Conservation (phyloP, 768 basidiomycete species). For the Podaxis sp. region DNA sequence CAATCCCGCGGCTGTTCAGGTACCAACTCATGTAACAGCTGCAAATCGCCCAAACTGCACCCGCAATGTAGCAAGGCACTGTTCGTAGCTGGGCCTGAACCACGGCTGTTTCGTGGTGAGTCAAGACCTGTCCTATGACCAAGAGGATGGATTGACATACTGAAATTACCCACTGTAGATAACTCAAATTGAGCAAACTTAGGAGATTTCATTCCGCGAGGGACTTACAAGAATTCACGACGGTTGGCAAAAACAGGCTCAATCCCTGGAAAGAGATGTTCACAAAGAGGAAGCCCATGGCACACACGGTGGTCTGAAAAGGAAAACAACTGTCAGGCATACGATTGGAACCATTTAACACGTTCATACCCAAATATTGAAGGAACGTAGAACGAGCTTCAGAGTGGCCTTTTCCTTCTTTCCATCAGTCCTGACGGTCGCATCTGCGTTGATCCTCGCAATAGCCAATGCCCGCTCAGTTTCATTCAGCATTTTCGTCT, state of each 20-base stretch:
- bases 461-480: conserved; percentile 28
- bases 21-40: conserved; percentile 36
- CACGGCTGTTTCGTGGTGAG: conserved; percentile 29
- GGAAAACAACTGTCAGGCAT: not conserved
- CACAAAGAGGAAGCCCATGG: conserved; percentile 31
- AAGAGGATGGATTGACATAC: conserved; percentile 23
- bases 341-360: not conserved
- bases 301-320: conserved; percentile 30
- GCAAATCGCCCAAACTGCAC: conserved; percentile 38
- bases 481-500: conserved; percentile 27
- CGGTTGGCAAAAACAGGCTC: conserved; percentile 47
- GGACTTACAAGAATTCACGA: conserved; percentile 41
- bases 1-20: conserved; percentile 33
- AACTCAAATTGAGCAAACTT: not conserved
- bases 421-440: conserved; percentile 17
- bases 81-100: conserved; percentile 48
- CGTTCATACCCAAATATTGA: conserved; percentile 20
- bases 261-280: conserved; percentile 47
- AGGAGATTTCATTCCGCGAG: not conserved
- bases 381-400: conserved; percentile 14
- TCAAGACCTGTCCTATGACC: not conserved
- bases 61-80: conserved; percentile 47
- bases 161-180: conserved; percentile 34
- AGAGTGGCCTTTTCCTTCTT: conserved; percentile 14
- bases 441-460: conserved; percentile 30